phyloP scores from a whole-genome alignment of 129 eudicot species.

The Centaurea solstitialis region DNA sequence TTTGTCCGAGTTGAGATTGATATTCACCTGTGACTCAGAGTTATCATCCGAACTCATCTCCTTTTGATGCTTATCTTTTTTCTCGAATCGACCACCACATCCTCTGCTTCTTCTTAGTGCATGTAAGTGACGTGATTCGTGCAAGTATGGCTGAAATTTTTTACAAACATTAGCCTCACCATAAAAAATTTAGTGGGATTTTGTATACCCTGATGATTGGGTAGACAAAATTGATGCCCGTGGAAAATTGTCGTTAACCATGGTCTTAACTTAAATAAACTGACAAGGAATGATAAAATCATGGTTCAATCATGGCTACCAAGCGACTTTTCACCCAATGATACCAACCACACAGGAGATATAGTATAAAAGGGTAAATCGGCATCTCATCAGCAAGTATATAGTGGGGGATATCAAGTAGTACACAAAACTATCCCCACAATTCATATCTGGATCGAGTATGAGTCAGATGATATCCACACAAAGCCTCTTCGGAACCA shows the following conservation, averaged over 20 bases:
- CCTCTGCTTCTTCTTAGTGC: constrained; percentile 84
- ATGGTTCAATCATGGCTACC: background rate
- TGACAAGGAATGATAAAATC: background rate
- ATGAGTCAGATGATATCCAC: background rate
- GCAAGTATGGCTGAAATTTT: constrained; percentile 81
- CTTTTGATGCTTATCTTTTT: constrained; percentile 61
- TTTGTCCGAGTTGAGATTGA: constrained; percentile 63
- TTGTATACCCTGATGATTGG: background rate
- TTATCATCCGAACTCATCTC: constrained; percentile 48
- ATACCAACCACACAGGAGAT: too few species aligned
- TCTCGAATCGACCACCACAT: constrained; percentile 82
- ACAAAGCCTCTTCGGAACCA: too few species aligned
- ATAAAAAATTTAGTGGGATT: background rate
- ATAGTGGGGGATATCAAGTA: background rate
- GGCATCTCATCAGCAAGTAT: background rate
- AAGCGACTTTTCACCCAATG: too few species aligned
- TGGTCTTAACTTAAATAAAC: background rate
- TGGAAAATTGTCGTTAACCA: background rate
- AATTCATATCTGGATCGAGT: background rate
- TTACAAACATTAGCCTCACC: background rate
- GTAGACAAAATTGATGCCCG: background rate
- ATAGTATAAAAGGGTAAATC: background rate
- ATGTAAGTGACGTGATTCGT: constrained; percentile 88
- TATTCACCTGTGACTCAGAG: constrained; percentile 44
- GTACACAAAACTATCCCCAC: background rate